A percentile compares a stretch with the other conserved stretches of the same genome.
phyloP scores from a whole-genome alignment of 495 filamentous ascomycete species.

The Penicillium bovifimosum region DNA sequence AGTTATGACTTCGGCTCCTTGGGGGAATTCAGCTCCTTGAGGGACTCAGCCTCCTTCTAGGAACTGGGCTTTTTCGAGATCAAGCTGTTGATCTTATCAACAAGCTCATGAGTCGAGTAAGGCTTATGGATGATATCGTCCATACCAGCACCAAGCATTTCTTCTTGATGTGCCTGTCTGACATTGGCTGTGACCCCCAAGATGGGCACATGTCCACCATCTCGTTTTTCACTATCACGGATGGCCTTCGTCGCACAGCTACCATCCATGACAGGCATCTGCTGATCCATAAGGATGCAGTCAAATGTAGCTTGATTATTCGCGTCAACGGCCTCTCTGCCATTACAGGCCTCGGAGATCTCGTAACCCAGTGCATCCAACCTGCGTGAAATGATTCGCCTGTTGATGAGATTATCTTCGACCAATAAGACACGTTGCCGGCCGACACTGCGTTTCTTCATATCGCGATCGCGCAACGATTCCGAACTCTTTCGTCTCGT shows the following conservation, averaged over 20 bases:
- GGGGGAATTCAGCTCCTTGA: too few species aligned
- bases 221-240: constrained; percentile 50
- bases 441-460: background rate
- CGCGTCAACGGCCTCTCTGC: constrained; percentile 62
- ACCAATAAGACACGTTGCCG: constrained; percentile 58
- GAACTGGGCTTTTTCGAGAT: background rate
- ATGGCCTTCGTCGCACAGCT: constrained; percentile 62
- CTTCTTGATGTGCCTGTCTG: constrained; percentile 58
- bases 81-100: constrained; percentile 53
- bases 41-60: too few species aligned
- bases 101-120: constrained; percentile 64
- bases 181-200: constrained; percentile 80
- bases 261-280: constrained; percentile 83
- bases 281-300: constrained; percentile 74
- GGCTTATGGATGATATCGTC: constrained; percentile 80
- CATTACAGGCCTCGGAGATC: constrained; percentile 67
- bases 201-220: constrained; percentile 58
- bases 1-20: too few species aligned
- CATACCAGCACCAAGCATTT: constrained; percentile 66
- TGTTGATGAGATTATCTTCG: constrained; percentile 78
- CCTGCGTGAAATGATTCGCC: constrained; percentile 61
- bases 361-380: constrained; percentile 56
- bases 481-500: background rate
- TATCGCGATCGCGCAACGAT: background rate
- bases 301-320: constrained; percentile 28